Conservation (phyloP, 2,329 filamentous ascomycete genomes). For the Beauveria bassiana region DNA sequence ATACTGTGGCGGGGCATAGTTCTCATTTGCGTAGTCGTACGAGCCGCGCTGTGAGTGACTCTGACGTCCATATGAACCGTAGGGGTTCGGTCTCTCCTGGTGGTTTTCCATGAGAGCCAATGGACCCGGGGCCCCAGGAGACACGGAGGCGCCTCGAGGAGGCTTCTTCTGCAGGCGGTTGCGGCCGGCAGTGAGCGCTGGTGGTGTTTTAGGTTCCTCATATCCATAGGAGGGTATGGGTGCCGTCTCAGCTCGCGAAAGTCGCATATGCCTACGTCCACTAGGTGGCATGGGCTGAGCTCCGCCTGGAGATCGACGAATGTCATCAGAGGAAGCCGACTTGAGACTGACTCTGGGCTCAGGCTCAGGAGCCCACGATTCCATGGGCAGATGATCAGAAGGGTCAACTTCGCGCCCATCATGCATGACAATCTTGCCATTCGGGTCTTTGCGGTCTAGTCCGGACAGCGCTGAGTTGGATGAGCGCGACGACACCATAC, state of each 20-base stretch:
- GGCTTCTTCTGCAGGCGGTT: slow-evolving; percentile 60
- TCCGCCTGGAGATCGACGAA: slow-evolving; percentile 42
- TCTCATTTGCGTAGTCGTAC: slow-evolving; percentile 48
- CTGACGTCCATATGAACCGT: slow-evolving; percentile 20
- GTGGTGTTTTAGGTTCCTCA: slow-evolving; percentile 26
- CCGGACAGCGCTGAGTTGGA: slow-evolving; percentile 22
- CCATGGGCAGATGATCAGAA: slow-evolving; percentile 70
- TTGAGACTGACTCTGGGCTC: slow-evolving; percentile 37
- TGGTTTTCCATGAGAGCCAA: slow-evolving; percentile 46
- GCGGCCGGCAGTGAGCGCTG: slow-evolving; percentile 33
- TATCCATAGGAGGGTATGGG: slow-evolving; percentile 25
- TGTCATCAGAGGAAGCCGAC: slow-evolving; percentile 21
- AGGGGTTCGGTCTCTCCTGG: slow-evolving; percentile 34
- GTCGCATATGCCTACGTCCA: slow-evolving; percentile 44
- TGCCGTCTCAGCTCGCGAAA: slow-evolving; percentile 40
- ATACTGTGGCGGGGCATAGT: slow-evolving; percentile 36
- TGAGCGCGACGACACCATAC: slow-evolving; percentile 29
- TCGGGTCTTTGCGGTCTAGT: slow-evolving; percentile 39
- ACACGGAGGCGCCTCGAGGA: slow-evolving; percentile 35
- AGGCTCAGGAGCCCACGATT: slow-evolving; percentile 71
- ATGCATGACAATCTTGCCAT: slow-evolving; percentile 65
- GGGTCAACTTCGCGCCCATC: slow-evolving; percentile 73
- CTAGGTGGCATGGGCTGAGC: slow-evolving; percentile 44
- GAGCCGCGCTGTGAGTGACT: slow-evolving; percentile 37
- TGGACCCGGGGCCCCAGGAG: slow-evolving; percentile 37